Base-by-base conservation (phyloP, 495 filamentous ascomycete species). In the Pyrenula aspistea region DNA sequence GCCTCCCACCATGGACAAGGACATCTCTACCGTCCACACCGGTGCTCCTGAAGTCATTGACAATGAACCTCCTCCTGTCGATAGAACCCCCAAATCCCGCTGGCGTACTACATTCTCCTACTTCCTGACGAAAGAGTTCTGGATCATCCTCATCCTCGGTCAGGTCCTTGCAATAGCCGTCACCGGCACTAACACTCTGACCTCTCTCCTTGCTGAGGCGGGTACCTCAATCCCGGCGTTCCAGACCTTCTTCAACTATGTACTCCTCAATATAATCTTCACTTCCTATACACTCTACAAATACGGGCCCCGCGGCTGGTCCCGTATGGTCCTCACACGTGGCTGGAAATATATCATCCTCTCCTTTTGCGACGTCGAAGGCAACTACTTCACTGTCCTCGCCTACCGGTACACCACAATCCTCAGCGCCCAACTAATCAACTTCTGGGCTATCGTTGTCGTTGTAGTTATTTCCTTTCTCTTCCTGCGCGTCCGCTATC, bases 381-480 rank as follows among this genome's bases (percentile, higher is more conserved):
- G 93, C 49, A 98, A 98, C 72, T 98, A 96, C 76, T 96, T 97
- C 70, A 86, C 87, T 60, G 93, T 98, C 51, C 80, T 96, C 22
- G 93, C 91, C 47, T 97, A 96, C 75, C 79, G 87, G 24, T 94
- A 96, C 71, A 94, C 91, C 53, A 93, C 84, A 64, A 86, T 91
- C 67, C 81, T 93, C 36, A 93, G 88, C 54, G 91, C 88, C 10
- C 91, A 96, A 72, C 78, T 98, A 25, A 91, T 98, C 71, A 95
- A 95, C 77, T 97, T 98, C 79, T 98, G 93, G 92, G 86, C 91
- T 61, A 98, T 98, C 59, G 88, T 92, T 20, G 83, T 93, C 56
- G 93, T 98, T 24, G 90, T 97, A 23, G 66, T 85, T 58, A 70
- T 96, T 62, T 96, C 91, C 10, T 88, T 91, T 71, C 51, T 83